Percentiles rank a stretch among this genome's conserved stretches.
Conservation (phyloP, 345 rosid species). For the Gossypium mustelinum region DNA sequence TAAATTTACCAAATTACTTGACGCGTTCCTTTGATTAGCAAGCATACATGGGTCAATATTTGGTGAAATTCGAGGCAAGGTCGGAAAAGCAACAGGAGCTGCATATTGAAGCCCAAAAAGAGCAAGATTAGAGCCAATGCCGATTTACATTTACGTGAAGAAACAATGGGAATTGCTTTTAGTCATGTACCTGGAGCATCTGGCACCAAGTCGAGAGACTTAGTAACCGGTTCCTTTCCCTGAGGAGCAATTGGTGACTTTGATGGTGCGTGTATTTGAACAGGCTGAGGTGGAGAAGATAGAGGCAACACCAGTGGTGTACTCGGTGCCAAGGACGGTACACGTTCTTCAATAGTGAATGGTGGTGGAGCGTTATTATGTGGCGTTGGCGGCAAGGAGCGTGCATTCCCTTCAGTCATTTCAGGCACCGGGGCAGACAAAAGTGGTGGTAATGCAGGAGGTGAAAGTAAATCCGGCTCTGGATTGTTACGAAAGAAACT, state of each 20-base stretch:
- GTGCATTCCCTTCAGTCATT: conserved; percentile 33
- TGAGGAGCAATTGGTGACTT: conserved; percentile 27
- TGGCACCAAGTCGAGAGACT: conserved; percentile 35
- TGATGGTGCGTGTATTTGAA: conserved; percentile 22
- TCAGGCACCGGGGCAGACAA: conserved; percentile 37
- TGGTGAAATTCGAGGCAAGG: conserved; percentile 22
- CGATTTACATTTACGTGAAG: conserved; percentile 23
- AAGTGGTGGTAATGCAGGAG: conserved; percentile 36
- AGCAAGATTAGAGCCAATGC: conserved; percentile 2
- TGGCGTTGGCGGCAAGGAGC: conserved; percentile 37
- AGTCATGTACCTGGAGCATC: conserved; percentile 35
- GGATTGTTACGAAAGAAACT: conserved; percentile 23
- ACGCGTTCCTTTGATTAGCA: not conserved
- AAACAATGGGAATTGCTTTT: conserved; percentile 12
- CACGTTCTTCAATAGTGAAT: conserved; percentile 17
- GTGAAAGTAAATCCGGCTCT: conserved; percentile 32
- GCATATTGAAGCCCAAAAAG: conserved; percentile 12
- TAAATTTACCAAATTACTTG: not conserved
- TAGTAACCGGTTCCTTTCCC: conserved; percentile 27
- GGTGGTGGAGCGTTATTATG: conserved; percentile 37
- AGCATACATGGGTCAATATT: conserved; percentile 25
- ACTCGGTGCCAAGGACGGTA: conserved; percentile 30
- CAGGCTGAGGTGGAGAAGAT: conserved; percentile 37
- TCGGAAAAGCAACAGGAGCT: conserved; percentile 19
- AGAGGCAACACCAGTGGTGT: conserved; percentile 34